A percentile compares a stretch with the other conserved stretches of the same genome.
Conservation (phyloP, 768 basidiomycete species). For the Suillus decipiens region DNA sequence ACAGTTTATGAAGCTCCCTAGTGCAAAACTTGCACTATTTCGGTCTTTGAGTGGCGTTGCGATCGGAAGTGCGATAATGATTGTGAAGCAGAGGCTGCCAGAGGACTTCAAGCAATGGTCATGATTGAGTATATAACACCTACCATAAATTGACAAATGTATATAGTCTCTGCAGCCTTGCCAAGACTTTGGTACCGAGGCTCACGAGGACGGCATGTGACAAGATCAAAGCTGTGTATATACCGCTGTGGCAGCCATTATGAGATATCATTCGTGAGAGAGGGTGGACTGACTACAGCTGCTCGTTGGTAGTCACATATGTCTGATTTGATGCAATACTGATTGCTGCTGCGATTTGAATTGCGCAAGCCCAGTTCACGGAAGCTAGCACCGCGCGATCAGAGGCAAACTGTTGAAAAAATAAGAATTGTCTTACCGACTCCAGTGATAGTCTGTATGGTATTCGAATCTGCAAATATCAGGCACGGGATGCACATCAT, state of each 20-base stretch:
- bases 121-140: neutral
- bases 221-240: neutral
- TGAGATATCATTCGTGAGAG: conserved; percentile 43
- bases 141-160: neutral
- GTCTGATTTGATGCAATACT: conserved; percentile 40
- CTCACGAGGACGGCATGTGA: conserved; percentile 2
- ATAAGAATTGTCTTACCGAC: conserved; percentile 9
- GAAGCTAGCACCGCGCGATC: neutral
- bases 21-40: neutral
- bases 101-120: neutral
- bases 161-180: neutral
- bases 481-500: neutral
- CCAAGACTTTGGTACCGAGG: conserved; percentile 1
- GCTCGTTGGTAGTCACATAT: conserved; percentile 45
- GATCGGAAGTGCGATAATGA: neutral
- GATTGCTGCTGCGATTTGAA: conserved; percentile 16
- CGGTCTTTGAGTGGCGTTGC: neutral
- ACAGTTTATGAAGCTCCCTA: conserved; percentile 10
- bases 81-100: neutral
- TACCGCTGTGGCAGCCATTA: conserved; percentile 7
- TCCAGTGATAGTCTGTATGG: conserved; percentile 41
- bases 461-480: neutral
- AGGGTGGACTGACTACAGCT: conserved; percentile 44
- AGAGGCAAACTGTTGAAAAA: neutral
- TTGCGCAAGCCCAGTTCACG: conserved; percentile 2